A percentile compares a stretch with the other conserved stretches of the same genome.
phyloP scores from a whole-genome alignment of 306 rosid species.

The Sindora glabra region DNA sequence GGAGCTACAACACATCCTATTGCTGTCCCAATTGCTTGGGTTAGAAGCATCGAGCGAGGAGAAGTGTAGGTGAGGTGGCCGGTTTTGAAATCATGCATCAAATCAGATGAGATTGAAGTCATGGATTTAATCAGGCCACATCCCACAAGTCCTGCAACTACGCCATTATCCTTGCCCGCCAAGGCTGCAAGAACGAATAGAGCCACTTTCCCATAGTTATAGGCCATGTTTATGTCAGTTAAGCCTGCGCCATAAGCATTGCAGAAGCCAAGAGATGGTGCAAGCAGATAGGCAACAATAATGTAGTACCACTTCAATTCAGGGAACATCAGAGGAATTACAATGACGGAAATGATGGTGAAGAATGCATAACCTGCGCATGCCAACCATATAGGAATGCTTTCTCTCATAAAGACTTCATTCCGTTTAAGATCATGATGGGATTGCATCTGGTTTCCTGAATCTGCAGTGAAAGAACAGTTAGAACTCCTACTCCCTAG shows the following conservation, averaged over 20 bases:
- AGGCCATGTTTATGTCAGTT: constrained; percentile 98
- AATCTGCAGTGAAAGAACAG: constrained; percentile 42
- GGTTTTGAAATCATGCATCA: constrained; percentile 95
- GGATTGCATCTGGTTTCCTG: constrained; percentile 33
- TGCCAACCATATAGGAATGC: constrained; percentile 82
- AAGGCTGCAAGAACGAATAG: constrained; percentile 82
- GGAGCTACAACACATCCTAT: constrained; percentile 93
- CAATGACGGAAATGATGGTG: constrained; percentile 60
- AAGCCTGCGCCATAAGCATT: constrained; percentile 96
- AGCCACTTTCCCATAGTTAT: constrained; percentile 95
- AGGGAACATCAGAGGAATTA: constrained; percentile 84
- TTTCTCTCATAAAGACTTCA: constrained; percentile 72
- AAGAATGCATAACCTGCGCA: constrained; percentile 55
- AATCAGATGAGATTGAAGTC: constrained; percentile 85
- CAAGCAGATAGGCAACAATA: constrained; percentile 65
- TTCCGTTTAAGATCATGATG: constrained; percentile 62
- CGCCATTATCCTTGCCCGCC: constrained; percentile 62
- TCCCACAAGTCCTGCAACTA: constrained; percentile 91
- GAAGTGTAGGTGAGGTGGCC: constrained; percentile 93
- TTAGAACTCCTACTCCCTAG: no score
- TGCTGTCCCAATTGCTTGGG: constrained; percentile 94
- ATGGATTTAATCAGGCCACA: constrained; percentile 93
- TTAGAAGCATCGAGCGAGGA: constrained; percentile 86
- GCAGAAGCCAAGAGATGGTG: constrained; percentile 95
- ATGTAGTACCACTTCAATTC: constrained; percentile 85